Evolutionary conservation across 345 rosid species (phyloP).

Genomic region (Populus simonii): DNA sequence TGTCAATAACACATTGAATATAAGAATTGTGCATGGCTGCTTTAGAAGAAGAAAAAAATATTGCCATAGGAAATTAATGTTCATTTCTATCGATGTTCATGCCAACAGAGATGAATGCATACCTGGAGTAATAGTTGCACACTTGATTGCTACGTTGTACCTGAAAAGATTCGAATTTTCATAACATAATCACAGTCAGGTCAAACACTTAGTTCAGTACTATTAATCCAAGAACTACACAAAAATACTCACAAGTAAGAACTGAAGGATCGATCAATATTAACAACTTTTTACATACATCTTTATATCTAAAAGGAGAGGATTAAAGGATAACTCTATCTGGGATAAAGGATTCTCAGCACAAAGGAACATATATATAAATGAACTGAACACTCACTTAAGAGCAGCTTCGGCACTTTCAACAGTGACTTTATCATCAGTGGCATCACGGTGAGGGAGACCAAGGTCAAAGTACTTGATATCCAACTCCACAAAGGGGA

Average conservation of each 20-base stretch:
- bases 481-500: slow-evolving; percentile 22
- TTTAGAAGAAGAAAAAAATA: background rate
- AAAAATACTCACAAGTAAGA: background rate
- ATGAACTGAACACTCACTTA: slow-evolving; percentile 1
- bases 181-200: background rate
- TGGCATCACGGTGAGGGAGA: slow-evolving; percentile 26
- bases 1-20: slow-evolving; percentile 27
- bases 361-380: background rate
- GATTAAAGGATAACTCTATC: background rate
- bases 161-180: background rate
- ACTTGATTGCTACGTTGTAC: slow-evolving; percentile 25
- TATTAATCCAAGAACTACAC: background rate
- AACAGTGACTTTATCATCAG: slow-evolving; percentile 21
- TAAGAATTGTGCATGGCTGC: slow-evolving; percentile 2
- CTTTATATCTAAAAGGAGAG: background rate
- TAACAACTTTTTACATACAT: background rate
- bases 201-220: background rate
- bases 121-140: slow-evolving; percentile 25
- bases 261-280: background rate
- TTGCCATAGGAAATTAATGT: background rate
- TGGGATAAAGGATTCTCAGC: background rate
- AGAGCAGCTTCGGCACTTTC: slow-evolving; percentile 27
- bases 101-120: background rate
- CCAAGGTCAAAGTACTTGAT: slow-evolving; percentile 25
- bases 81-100: background rate